Conservation (phyloP, 2,329 filamentous ascomycete genomes). For the Beauveria sp. region DNA sequence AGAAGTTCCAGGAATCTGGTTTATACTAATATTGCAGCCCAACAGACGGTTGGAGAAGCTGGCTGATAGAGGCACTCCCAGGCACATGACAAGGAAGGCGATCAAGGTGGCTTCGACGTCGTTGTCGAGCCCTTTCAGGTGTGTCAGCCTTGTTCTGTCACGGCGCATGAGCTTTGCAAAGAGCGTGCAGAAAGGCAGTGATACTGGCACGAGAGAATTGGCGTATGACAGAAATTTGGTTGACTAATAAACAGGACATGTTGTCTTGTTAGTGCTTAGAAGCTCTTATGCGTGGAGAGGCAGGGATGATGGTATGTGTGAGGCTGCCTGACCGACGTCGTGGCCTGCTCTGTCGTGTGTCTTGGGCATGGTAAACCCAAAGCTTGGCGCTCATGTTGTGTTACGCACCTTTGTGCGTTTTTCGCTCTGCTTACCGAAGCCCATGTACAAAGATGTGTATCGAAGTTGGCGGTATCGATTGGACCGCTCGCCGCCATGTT, state of each 20-base stretch:
- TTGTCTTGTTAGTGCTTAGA: neutral
- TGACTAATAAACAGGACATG: too few species aligned
- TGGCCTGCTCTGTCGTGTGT: neutral
- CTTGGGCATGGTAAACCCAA: conserved; percentile 1
- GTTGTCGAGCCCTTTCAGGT: too few species aligned
- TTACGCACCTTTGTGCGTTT: neutral
- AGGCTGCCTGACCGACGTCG: neutral
- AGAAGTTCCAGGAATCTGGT: neutral
- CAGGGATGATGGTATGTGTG: neutral
- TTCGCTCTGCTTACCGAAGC: neutral
- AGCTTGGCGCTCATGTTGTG: conserved; percentile 1
- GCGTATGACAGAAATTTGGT: neutral
- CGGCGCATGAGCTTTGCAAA: neutral
- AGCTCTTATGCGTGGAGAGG: neutral
- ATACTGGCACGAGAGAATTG: neutral
- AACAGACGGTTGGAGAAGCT: neutral
- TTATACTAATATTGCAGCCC: neutral
- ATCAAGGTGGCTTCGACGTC: too few species aligned
- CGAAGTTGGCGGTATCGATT: neutral
- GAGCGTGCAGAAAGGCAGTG: neutral
- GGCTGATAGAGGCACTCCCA: too few species aligned
- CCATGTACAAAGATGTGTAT: neutral
- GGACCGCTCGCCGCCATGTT: neutral
- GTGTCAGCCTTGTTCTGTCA: neutral
- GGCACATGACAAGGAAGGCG: neutral